A percentile compares a stretch with the other conserved stretches of the same genome.
Evolutionary conservation across 2,329 filamentous ascomycete genomes (phyloP).

Genomic region (Paracamarosporium sp.): DNA sequence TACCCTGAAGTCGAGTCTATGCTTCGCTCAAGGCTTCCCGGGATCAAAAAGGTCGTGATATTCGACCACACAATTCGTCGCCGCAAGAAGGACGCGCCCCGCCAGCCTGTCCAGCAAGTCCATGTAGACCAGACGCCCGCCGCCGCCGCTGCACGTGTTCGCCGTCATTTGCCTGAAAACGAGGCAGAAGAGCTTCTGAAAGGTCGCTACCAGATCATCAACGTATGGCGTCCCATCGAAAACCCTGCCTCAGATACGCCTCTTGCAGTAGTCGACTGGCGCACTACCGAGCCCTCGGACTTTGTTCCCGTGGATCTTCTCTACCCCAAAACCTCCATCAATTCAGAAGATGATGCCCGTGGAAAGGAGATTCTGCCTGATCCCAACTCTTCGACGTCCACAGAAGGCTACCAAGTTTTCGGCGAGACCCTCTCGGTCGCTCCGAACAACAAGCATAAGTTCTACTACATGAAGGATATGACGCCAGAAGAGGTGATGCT

Average conservation of each 20-base stretch:
- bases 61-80: conserved; percentile 76
- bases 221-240: conserved; percentile 73
- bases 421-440: conserved; percentile 69
- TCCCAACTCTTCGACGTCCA: conserved; percentile 53
- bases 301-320: conserved; percentile 68
- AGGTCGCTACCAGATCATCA: conserved; percentile 70
- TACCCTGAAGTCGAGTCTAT: conserved; percentile 68
- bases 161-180: conserved; percentile 63
- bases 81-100: conserved; percentile 59
- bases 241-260: conserved; percentile 70
- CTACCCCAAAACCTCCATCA: conserved; percentile 59
- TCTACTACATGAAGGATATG: conserved; percentile 74
- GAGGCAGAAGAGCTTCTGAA: conserved; percentile 65
- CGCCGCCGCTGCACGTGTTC: conserved; percentile 67
- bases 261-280: conserved; percentile 72
- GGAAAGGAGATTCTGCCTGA: conserved; percentile 66
- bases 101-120: conserved; percentile 72
- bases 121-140: conserved; percentile 75
- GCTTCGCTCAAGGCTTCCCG: conserved; percentile 61
- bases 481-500: conserved; percentile 62
- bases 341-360: conserved; percentile 59
- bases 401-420: conserved; percentile 66
- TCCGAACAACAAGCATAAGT: conserved; percentile 64
- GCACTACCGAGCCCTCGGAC: conserved; percentile 63
- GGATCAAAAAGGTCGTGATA: conserved; percentile 68